Evolutionary conservation across 495 filamentous ascomycete species (phyloP), one percentile per base, ranked within the genome.

Genomic region (Podospora anserina): DNA sequence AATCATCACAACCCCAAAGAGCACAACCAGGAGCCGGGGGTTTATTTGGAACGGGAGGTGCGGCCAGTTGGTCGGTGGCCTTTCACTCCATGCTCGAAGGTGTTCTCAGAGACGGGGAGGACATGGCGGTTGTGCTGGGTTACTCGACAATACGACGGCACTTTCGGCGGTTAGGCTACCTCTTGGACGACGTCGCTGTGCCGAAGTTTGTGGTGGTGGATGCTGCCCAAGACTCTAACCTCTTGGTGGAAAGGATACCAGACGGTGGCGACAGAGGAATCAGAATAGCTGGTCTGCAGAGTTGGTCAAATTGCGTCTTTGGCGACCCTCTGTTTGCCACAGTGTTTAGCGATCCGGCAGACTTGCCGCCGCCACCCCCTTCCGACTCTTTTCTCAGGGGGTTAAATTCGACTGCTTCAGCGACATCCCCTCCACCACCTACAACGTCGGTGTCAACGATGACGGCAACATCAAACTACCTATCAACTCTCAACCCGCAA

Each of bases 321-420:
- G 88, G 88, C 39, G 88, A 90, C 69, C 86, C 87, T 3, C 75
- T 86, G 19, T 74, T 90, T 57, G 80, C 80, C 3, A 79, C 78
- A 4, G 81, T 80, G 5, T 88, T 88, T 70, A 75, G 73, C 59
- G 79, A 79, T 15, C 73, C 77, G 20, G 44, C 28, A 20, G 30
- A 63, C 16, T 18, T 49, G 5, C 39, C 54, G 19, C 64, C 23
- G 0, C 70, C 49, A 5, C 28, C 55, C 32, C 79, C 81, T 0
- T 80, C 78, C 13, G 69, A 78, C 11, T 81, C 78, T 2, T 86
- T 88, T 67, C 73, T 83, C 1, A 70, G 69, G 30, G 80, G 80
- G 9, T 77, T 77, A 63, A 61, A 61, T 49, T n/a, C 19, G 19
- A 1, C n/a, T 16, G 27, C 6, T 26, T 23, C 66, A 39, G 13